Conservation (phyloP, 2,329 filamentous ascomycete species). For the Aspergillus novoparasiticus region DNA sequence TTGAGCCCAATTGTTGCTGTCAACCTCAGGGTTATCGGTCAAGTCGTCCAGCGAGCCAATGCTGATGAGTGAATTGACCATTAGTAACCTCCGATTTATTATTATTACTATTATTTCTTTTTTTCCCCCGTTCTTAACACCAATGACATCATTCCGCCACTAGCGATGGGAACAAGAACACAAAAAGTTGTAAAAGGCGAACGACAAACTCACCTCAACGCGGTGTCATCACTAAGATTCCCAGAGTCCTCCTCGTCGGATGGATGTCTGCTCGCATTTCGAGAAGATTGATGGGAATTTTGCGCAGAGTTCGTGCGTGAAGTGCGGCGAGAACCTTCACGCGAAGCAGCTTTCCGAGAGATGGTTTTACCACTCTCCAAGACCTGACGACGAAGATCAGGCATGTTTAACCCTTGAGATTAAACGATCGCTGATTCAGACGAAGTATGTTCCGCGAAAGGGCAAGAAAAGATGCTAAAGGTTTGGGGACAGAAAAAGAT, state of each 20-base stretch:
- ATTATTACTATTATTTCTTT: not conserved
- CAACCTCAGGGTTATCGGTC: constrained; percentile 54
- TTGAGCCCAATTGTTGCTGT: constrained; percentile 61
- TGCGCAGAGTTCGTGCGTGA: constrained; percentile 56
- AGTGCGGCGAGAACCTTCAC: constrained; percentile 54
- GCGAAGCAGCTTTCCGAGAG: constrained; percentile 63
- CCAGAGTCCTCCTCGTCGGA: constrained; percentile 62
- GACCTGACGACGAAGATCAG: constrained; percentile 58
- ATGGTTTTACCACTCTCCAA: constrained; percentile 67
- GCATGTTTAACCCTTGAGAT: constrained; percentile 38
- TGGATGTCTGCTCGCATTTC: constrained; percentile 55
- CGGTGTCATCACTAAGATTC: constrained; percentile 60
- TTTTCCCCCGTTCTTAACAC: not conserved
- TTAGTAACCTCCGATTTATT: constrained; percentile 11
- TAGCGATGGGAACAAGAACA: constrained; percentile 14
- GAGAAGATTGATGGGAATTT: constrained; percentile 57
- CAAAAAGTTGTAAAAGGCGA: constrained; percentile 12
- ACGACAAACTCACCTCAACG: constrained; percentile 53
- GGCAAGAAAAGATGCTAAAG: not conserved
- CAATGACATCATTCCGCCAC: constrained; percentile 41
- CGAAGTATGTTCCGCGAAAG: not conserved
- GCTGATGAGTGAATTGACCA: constrained; percentile 36
- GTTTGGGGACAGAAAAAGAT: not conserved
- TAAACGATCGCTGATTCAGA: not conserved
- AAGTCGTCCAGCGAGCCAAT: constrained; percentile 70